Conservation (phyloP, 2,329 filamentous ascomycete genomes). For the Penicillium sp. region DNA sequence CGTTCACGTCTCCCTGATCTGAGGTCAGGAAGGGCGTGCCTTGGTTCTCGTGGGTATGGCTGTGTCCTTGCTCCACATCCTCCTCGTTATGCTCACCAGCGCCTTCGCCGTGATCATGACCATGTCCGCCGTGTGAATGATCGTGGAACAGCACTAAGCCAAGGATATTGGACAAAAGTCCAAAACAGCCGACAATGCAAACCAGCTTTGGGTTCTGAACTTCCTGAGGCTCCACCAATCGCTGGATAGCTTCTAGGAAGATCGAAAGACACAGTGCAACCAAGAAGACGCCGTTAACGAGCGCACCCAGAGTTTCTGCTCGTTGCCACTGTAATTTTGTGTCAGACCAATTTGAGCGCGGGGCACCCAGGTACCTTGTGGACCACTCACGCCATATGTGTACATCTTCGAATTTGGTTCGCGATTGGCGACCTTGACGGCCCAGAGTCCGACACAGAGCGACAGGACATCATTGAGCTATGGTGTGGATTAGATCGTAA, state of each 20-base stretch:
- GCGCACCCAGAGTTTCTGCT: conserved; percentile 91
- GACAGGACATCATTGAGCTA: conserved; percentile 97
- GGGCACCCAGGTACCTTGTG: neutral
- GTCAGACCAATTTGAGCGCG: conserved; percentile 14
- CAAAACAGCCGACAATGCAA: conserved; percentile 82
- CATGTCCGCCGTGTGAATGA: conserved; percentile 73
- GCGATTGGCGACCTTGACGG: conserved; percentile 83
- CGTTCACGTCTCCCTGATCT: conserved; percentile 41
- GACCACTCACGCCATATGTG: conserved; percentile 80
- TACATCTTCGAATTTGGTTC: conserved; percentile 82
- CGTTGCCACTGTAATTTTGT: conserved; percentile 73
- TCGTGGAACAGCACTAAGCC: conserved; percentile 92
- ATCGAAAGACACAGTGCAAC: conserved; percentile 96
- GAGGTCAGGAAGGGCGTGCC: conserved; percentile 56
- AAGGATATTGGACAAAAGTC: conserved; percentile 82
- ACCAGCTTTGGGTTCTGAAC: conserved; percentile 85
- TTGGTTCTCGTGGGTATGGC: conserved; percentile 39
- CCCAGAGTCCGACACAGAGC: conserved; percentile 89
- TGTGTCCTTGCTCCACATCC: conserved; percentile 43
- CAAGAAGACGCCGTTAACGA: conserved; percentile 96
- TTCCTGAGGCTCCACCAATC: conserved; percentile 86
- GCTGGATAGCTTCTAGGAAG: conserved; percentile 89
- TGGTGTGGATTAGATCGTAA: neutral
- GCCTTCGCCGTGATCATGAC: conserved; percentile 40
- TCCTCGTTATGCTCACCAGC: conserved; percentile 52